phyloP scores from a whole-genome alignment of 257 asterid species.

The Solanum sitiens region DNA sequence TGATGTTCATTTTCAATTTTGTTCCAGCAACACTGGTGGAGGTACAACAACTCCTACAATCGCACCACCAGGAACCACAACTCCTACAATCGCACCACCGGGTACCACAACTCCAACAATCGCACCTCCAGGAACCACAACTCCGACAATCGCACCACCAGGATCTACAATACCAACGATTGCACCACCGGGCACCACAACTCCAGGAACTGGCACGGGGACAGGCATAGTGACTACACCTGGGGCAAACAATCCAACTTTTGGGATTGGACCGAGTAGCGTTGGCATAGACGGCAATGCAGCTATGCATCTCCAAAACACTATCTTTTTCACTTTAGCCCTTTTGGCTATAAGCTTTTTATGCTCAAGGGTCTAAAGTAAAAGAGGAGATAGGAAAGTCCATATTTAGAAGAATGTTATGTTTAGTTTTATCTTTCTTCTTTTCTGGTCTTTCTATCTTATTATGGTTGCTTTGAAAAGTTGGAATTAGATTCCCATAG shows the following conservation, averaged over 20 bases:
- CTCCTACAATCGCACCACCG: slow-evolving; percentile 13
- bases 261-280: slow-evolving; percentile 1
- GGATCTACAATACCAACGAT: slow-evolving; percentile 11
- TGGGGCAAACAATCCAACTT: neutral
- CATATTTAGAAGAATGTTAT: neutral
- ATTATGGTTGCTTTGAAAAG: neutral
- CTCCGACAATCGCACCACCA: slow-evolving; percentile 15
- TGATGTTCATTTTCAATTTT: neutral
- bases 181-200: slow-evolving; percentile 4
- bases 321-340: neutral
- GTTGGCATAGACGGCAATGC: neutral
- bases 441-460: neutral
- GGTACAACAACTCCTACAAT: slow-evolving; percentile 11
- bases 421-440: neutral
- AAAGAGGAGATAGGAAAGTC: neutral
- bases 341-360: neutral
- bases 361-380: neutral
- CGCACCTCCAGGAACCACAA: slow-evolving; percentile 5
- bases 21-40: neutral
- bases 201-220: neutral
- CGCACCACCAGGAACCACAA: slow-evolving; percentile 5
- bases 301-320: neutral
- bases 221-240: neutral
- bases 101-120: slow-evolving; percentile 7
- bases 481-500: slow-evolving; percentile 3